Conservation (phyloP, 148 eudicot species). For the Amaranthus cruentus region DNA sequence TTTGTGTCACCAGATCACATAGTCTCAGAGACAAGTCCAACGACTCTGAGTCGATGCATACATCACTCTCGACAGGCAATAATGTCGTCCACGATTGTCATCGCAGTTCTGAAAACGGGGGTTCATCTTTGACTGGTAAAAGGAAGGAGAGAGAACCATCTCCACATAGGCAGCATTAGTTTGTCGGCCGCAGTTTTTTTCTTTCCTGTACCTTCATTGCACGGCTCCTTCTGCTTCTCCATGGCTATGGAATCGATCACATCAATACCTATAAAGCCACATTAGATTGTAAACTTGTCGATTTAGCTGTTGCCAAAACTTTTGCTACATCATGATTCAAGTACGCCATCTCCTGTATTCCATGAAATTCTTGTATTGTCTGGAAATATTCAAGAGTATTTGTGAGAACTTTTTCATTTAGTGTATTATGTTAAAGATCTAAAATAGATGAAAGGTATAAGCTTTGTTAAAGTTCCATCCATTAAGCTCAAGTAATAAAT, state of each 20-base stretch:
- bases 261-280: too few species aligned
- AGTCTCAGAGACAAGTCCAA: constrained; percentile 7
- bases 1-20: constrained; percentile 48
- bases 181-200: neutral
- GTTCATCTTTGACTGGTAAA: constrained; percentile 32
- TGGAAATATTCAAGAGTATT: too few species aligned
- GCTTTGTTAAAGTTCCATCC: too few species aligned
- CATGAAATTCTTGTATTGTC: too few species aligned
- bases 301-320: too few species aligned
- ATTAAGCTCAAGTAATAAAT: too few species aligned
- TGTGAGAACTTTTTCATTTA: too few species aligned
- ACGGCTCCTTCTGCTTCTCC: constrained; percentile 33
- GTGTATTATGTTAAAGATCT: too few species aligned
- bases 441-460: too few species aligned
- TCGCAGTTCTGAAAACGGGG: constrained; percentile 13
- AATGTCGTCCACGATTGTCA: neutral
- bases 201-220: constrained; percentile 1
- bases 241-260: neutral
- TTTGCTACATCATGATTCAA: too few species aligned
- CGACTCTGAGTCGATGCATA: neutral
- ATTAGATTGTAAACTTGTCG: too few species aligned
- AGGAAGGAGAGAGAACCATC: constrained; percentile 49
- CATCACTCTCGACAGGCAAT: neutral
- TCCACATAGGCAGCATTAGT: constrained; percentile 8
- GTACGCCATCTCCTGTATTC: too few species aligned